Evolutionary conservation across 306 rosid species (phyloP).

Genomic region (Cicer bijugum): DNA sequence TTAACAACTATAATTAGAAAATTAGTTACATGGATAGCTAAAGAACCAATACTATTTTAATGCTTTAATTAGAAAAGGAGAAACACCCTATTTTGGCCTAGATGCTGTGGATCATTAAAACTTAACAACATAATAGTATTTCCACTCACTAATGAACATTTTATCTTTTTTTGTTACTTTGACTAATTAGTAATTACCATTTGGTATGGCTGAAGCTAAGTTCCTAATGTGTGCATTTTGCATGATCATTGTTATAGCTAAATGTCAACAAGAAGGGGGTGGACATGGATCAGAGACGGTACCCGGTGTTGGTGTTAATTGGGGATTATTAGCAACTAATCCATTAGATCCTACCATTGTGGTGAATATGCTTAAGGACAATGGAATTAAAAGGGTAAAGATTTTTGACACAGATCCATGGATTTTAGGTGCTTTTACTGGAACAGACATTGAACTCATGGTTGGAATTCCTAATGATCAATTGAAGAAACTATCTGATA

Average conservation of each 20-base stretch:
- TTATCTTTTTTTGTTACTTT: conserved; percentile 19
- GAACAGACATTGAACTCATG: conserved; percentile 67
- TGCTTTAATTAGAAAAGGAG: conserved; percentile 37
- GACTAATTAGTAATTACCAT: conserved; percentile 34
- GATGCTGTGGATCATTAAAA: conserved; percentile 1
- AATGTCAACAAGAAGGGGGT: conserved; percentile 32
- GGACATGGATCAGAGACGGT: conserved; percentile 1
- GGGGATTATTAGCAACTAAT: conserved; percentile 75
- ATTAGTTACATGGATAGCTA: neutral
- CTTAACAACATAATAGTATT: neutral
- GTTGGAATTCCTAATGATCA: conserved; percentile 78
- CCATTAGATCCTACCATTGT: conserved; percentile 56
- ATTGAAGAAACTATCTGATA: conserved; percentile 43
- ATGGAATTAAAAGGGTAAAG: conserved; percentile 68
- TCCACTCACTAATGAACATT: neutral
- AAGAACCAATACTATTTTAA: conserved; percentile 19
- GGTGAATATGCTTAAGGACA: conserved; percentile 66
- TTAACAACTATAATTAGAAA: conserved; percentile 38
- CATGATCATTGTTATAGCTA: conserved; percentile 32
- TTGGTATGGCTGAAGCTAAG: conserved; percentile 31
- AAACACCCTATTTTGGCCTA: conserved; percentile 21
- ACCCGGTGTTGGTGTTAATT: conserved; percentile 61
- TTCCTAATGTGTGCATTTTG: conserved; percentile 40
- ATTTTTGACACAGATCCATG: conserved; percentile 75
- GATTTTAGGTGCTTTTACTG: conserved; percentile 61